Conservation (phyloP, 441 rosid species). For the Corymbia calophylla region DNA sequence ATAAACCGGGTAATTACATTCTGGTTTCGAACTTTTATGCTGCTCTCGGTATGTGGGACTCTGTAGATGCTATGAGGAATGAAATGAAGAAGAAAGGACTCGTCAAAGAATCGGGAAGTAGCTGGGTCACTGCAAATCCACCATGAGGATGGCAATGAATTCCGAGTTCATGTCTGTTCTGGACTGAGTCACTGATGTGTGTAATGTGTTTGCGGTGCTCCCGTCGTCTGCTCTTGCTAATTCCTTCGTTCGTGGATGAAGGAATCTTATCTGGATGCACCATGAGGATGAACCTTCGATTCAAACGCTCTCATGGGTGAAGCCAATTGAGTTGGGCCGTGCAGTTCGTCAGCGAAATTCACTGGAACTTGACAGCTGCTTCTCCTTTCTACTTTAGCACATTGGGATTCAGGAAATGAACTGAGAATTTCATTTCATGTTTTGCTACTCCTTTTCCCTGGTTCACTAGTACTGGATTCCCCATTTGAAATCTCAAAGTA, state of each 20-base stretch:
- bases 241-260: background rate
- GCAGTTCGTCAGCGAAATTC: background rate
- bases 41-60: constrained; percentile 48
- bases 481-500: background rate
- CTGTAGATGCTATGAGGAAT: constrained; percentile 42
- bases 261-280: background rate
- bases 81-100: constrained; percentile 36
- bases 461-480: background rate
- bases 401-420: background rate
- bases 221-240: background rate
- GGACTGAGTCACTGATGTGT: background rate
- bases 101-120: constrained; percentile 50
- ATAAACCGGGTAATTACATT: constrained; percentile 31
- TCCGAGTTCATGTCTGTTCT: background rate
- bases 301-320: background rate
- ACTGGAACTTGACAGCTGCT: background rate
- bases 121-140: constrained; percentile 23
- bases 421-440: background rate
- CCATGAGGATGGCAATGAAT: background rate
- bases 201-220: background rate
- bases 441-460: background rate
- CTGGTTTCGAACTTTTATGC: constrained; percentile 62
- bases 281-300: background rate
- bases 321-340: background rate
- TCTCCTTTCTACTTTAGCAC: background rate